These are phyloP conservation scores for Neonectria faginata DNA, from an alignment of 2,329 filamentous ascomycete genomes.

Conservation along the genomic window DNA sequence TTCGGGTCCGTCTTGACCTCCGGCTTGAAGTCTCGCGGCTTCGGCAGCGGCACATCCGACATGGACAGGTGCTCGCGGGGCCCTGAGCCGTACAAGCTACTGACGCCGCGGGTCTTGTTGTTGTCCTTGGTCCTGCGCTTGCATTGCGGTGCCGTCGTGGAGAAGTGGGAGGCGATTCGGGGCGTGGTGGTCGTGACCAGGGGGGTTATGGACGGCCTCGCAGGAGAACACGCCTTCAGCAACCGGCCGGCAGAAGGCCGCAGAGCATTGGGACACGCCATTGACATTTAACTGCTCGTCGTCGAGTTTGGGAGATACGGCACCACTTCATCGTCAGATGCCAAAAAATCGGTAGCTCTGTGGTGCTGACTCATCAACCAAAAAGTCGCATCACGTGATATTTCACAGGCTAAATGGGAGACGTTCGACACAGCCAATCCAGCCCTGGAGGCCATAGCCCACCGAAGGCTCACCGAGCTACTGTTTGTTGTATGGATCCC, in stretches of 20 bases:
- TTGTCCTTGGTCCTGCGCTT: slow-evolving; percentile 73
- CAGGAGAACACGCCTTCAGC: slow-evolving; percentile 31
- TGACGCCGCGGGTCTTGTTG: slow-evolving; percentile 85
- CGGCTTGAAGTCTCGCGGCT: slow-evolving; percentile 72
- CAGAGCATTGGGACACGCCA: slow-evolving; percentile 47
- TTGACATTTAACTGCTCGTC: slow-evolving; percentile 40
- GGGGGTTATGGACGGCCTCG: slow-evolving; percentile 24
- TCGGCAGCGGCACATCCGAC: slow-evolving; percentile 77
- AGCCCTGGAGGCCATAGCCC: not conserved
- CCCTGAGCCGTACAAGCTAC: slow-evolving; percentile 81
- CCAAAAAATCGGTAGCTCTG: slow-evolving; percentile 40
- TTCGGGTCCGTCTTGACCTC: slow-evolving; percentile 72
- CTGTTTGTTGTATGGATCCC: slow-evolving; percentile 21
- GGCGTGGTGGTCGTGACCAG: slow-evolving; percentile 27
- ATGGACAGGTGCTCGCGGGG: slow-evolving; percentile 80
- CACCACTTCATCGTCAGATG: slow-evolving; percentile 26
- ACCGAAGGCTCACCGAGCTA: slow-evolving; percentile 28
- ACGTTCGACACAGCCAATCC: not conserved
- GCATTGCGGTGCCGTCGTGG: slow-evolving; percentile 65
- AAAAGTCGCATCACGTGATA: slow-evolving; percentile 14
- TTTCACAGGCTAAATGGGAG: not conserved
- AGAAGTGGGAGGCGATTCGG: slow-evolving; percentile 55
- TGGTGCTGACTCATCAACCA: slow-evolving; percentile 15
- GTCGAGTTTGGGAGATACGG: slow-evolving; percentile 27
- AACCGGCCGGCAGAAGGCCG: slow-evolving; percentile 45